phyloP scores from a whole-genome alignment of 768 basidiomycete genomes.

The Sistotremastrum suecicum region DNA sequence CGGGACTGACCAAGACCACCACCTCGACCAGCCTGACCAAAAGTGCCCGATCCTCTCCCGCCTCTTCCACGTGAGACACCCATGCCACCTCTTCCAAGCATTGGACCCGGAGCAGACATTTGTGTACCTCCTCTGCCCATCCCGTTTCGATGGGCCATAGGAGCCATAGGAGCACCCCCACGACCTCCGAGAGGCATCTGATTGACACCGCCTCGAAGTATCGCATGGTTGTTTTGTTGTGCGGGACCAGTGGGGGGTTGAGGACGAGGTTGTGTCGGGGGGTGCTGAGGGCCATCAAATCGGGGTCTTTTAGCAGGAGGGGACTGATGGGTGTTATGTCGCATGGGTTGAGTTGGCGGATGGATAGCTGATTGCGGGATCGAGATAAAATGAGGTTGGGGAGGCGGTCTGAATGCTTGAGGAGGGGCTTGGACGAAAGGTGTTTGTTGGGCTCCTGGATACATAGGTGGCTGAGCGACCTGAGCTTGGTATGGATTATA shows the following conservation, averaged over 20 bases:
- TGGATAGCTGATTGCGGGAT: too few species aligned
- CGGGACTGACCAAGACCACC: slow-evolving; percentile 9
- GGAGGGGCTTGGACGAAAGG: slow-evolving; percentile 33
- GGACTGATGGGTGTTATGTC: slow-evolving; percentile 61
- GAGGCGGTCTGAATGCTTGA: slow-evolving; percentile 25
- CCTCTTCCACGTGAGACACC: slow-evolving; percentile 29
- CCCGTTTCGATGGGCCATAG: slow-evolving; percentile 12
- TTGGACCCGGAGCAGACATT: not conserved
- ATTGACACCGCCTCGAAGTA: slow-evolving; percentile 18
- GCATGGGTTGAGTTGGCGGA: slow-evolving; percentile 22
- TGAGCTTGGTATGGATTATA: slow-evolving; percentile 69
- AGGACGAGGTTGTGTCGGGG: slow-evolving; percentile 21
- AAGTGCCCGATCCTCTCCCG: slow-evolving; percentile 5
- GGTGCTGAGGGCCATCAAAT: slow-evolving; percentile 65
- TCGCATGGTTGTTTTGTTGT: slow-evolving; percentile 11
- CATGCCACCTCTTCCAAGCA: slow-evolving; percentile 22
- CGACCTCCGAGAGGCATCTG: slow-evolving; percentile 26
- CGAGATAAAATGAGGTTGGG: slow-evolving; percentile 18
- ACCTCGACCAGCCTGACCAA: slow-evolving; percentile 22
- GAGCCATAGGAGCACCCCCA: slow-evolving; percentile 28
- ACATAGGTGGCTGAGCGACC: slow-evolving; percentile 27
- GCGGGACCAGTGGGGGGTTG: slow-evolving; percentile 12
- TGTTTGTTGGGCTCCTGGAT: slow-evolving; percentile 19
- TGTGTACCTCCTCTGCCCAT: slow-evolving; percentile 27
- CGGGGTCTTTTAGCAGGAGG: slow-evolving; percentile 87